Evolutionary conservation across 2,329 filamentous ascomycete species (phyloP), one percentile per base, ranked within the genome.

Genomic region (Fusarium verrucosum): DNA sequence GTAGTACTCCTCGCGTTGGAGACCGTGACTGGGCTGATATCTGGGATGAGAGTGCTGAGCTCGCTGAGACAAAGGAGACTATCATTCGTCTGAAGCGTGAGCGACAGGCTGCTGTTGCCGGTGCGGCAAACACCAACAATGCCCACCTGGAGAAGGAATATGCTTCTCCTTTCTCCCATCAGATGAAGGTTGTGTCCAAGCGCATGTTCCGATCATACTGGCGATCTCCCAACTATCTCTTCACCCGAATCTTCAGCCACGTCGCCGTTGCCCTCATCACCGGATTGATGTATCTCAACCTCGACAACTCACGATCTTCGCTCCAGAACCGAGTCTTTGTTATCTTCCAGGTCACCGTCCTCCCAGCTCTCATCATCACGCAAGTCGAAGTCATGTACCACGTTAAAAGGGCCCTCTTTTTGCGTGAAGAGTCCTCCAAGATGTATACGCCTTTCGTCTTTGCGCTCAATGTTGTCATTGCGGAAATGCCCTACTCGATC

Each of bases 321-420:
- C 83, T 97, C 6, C 93, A 97, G 76, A 91, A 95, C 80, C 89
- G 89, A 59, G 85, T 97, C 62, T 97, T 97, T 77, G 87, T 94
- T 76, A 91, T 95, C 75, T 97, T 97, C 85, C 92, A 96, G 75
- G 87, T 93, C 47, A 92, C 92, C 0, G 91, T 96, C 20, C 83
- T 97, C 23, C 92, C 92, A 0, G 91, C 91, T 2, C 82, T 96
- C 26, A 92, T 96, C 75, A 87, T 96, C 54, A 87, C 89, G 1
- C 92, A 96, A 72, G 90, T 96, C 50, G 90, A 96, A 76, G 73
- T 79, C 36, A 94, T 93, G 80, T 96, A 91, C 75, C 89, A 93
- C 72, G 81, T 94, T 71, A 89, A 90, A 62, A 87, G 92, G 38
- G 83, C 91, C 72, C 89, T 96, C 65, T 94, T 92, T 80, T 95